These are phyloP conservation scores for Fusarium sterilihyphosum DNA, from an alignment of 2,329 filamentous ascomycete species.

Conservation along the genomic window DNA sequence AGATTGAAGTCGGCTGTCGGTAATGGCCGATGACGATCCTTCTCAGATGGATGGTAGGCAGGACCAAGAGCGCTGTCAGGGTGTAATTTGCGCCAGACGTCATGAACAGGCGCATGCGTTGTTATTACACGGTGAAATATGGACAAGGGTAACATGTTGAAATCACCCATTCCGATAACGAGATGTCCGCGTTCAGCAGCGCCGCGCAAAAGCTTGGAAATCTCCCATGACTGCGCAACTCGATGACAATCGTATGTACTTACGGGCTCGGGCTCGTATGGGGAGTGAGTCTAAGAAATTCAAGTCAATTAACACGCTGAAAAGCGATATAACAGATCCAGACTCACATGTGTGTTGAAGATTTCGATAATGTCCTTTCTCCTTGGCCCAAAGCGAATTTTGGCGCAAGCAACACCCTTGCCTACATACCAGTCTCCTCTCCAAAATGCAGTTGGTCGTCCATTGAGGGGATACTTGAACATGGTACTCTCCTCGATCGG, in stretches of 20 bases:
- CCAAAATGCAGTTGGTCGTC: conserved; percentile 91
- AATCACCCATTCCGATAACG: conserved; percentile 88
- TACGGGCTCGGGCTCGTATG: conserved; percentile 81
- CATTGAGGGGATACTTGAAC: conserved; percentile 89
- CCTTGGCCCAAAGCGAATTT: conserved; percentile 75
- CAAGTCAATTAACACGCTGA: neutral
- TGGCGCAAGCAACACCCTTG: conserved; percentile 88
- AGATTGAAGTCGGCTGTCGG: conserved; percentile 85
- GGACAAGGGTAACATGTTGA: conserved; percentile 93
- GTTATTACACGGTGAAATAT: conserved; percentile 86
- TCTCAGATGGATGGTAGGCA: conserved; percentile 73
- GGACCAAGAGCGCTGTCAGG: conserved; percentile 85
- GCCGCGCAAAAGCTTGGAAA: conserved; percentile 85
- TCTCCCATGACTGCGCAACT: conserved; percentile 93
- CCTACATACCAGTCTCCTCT: conserved; percentile 97
- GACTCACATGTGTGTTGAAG: conserved; percentile 85
- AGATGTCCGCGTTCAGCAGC: conserved; percentile 84
- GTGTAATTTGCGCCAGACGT: conserved; percentile 86
- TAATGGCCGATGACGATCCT: conserved; percentile 70
- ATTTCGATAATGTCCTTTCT: conserved; percentile 80
- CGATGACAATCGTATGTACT: conserved; percentile 93
- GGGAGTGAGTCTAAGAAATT: conserved; percentile 72
- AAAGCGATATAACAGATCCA: neutral
- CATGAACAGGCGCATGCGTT: conserved; percentile 78
- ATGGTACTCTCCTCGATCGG: conserved; percentile 91